phyloP scores from a whole-genome alignment of 176 grass and related monocot genomes.

The Carex littledalei region DNA sequence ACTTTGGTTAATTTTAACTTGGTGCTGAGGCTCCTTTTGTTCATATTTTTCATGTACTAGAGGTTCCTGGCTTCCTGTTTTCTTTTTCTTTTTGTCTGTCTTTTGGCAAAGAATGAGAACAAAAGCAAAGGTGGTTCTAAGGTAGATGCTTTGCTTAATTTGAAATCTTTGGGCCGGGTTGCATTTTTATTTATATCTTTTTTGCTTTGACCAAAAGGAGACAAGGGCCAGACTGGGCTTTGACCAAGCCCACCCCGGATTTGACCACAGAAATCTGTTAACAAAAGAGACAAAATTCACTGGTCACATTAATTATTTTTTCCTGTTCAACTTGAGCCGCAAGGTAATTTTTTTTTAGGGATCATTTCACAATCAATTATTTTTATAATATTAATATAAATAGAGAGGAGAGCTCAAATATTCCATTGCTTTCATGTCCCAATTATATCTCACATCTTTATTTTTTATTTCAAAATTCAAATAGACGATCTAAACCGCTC shows the following conservation, averaged over 20 bases:
- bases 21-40: neutral
- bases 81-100: slow-evolving; percentile 21
- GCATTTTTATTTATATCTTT: slow-evolving; percentile 6
- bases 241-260: neutral
- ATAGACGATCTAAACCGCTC: too few species aligned
- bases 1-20: neutral
- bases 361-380: neutral
- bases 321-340: neutral
- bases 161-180: neutral
- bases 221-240: neutral
- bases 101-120: slow-evolving; percentile 28
- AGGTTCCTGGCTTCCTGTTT: slow-evolving; percentile 50
- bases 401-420: too few species aligned
- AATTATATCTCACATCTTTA: too few species aligned
- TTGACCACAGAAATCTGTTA: neutral
- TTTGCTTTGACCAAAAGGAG: neutral
- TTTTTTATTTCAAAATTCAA: too few species aligned
- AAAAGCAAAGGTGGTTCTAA: slow-evolving; percentile 30
- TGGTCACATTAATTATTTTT: neutral
- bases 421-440: too few species aligned
- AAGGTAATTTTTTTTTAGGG: neutral
- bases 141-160: slow-evolving; percentile 18
- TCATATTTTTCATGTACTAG: slow-evolving; percentile 14
- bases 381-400: neutral
- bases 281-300: neutral